Evolutionary conservation across 768 basidiomycete genomes (phyloP).

Genomic region (Psilocybe tampanensis): DNA sequence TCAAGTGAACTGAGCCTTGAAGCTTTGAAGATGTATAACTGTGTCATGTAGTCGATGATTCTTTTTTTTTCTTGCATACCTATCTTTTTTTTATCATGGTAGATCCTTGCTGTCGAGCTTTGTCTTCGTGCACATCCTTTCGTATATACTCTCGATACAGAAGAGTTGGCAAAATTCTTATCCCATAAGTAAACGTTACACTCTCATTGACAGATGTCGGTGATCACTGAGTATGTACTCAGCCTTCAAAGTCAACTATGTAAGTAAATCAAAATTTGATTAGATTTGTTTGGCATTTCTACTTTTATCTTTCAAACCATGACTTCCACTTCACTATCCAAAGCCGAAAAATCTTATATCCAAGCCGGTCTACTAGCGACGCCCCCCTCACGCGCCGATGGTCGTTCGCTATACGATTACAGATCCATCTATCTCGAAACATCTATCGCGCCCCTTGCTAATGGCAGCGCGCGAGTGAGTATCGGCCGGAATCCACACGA

Average conservation of each 20-base stretch:
- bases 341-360: constrained; percentile 80
- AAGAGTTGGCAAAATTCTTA: too few species aligned
- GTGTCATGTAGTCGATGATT: too few species aligned
- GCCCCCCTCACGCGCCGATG: constrained; percentile 75
- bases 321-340: constrained; percentile 53
- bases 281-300: neutral
- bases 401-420: constrained; percentile 67
- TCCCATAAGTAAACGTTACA: too few species aligned
- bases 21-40: neutral
- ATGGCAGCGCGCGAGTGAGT: constrained; percentile 78
- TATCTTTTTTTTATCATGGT: neutral
- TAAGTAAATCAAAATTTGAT: neutral
- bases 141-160: too few species aligned
- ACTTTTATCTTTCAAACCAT: constrained; percentile 3
- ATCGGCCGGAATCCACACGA: constrained; percentile 62
- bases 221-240: too few species aligned
- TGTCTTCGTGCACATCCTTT: neutral
- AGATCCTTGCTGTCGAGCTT: constrained; percentile 11
- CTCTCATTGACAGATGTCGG: too few species aligned
- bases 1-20: constrained; percentile 16
- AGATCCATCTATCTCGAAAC: constrained; percentile 75
- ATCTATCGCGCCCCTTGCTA: constrained; percentile 77
- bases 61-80: constrained; percentile 3
- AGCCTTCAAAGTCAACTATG: too few species aligned
- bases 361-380: constrained; percentile 60